Base-by-base conservation (phyloP, 1,284 basidiomycete species). In the Trametes polyzona region DNA sequence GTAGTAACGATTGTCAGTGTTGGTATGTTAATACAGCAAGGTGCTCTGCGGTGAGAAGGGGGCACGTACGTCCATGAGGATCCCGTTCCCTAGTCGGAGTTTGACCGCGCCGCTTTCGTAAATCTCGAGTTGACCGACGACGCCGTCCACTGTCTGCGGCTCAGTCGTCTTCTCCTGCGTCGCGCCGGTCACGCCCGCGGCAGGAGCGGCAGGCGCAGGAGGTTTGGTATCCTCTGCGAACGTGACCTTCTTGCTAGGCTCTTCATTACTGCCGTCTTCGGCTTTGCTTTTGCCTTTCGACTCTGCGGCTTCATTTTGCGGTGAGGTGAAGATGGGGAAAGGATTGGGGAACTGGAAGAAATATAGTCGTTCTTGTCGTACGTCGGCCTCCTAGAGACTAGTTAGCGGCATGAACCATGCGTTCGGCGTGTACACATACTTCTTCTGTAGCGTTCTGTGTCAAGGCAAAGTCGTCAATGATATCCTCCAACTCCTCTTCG, bases 261-360 rank as follows among this genome's bases (percentile, higher is more conserved):
- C 62, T 43, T 74, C 74, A n/a, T n/a, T n/a, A 16, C 47, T 63
- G 21, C 63, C 56, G 3, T 23, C 58, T 5, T 62, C 55, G 11
- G 61, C 61, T 24, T 67, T 67, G 9, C 52, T 78, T 63, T 82
- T 82, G 10, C 67, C 67, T 24, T 73, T 68, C 17, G 68, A 43
- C 33, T 74, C 71, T 42, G 72, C 40, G 51, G 49, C 67, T 53
- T 44, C 64, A 43, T 33, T 61, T 39, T 67, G 51, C 52, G 71
- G 67, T 8, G 77, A 69, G 8, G 78, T 63, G 72, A 96, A 96
- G 14, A 77, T 80, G 0, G 95, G 95, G 74, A 97, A 95, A 0
- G 92, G 88, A n/a, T 81, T 74, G 0, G 95, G 95, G 69, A 98
- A 96, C 71, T 96, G 95, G 76, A 97, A 96, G 63, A 95, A 88